Conservation (phyloP, 306 rosid genomes). For the Myrica gale region DNA sequence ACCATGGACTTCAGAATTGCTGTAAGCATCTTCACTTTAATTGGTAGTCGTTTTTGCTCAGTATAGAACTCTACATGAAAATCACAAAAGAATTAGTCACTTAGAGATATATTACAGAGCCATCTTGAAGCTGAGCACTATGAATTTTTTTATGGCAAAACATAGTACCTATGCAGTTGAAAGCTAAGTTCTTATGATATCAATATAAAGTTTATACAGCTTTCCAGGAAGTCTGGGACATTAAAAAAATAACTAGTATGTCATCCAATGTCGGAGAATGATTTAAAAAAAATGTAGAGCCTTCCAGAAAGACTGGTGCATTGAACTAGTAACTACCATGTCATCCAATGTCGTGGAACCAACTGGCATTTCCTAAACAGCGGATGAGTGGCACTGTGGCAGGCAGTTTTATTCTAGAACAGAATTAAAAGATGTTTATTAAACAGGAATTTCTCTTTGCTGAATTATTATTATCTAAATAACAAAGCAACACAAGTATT, state of each 20-base stretch:
- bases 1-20: constrained; percentile 71
- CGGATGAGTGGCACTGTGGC: not conserved
- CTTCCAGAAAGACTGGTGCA: not conserved
- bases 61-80: constrained; percentile 40
- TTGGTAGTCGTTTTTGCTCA: constrained; percentile 39
- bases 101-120: constrained; percentile 16
- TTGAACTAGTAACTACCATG: not conserved
- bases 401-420: not conserved
- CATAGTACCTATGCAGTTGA: not conserved
- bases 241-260: not conserved
- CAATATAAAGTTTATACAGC: not conserved
- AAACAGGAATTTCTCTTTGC: not conserved
- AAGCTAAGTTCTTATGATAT: not conserved
- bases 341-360: not conserved
- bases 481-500: not conserved
- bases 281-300: not conserved
- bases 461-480: not conserved
- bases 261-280: not conserved
- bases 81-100: constrained; percentile 21
- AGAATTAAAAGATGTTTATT: not conserved
- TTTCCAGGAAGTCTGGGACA: not conserved
- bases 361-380: not conserved
- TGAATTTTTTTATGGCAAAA: not conserved
- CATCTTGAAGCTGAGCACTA: not conserved
- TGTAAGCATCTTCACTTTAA: constrained; percentile 69